Percentiles rank a stretch among this genome's conserved stretches.
These are phyloP conservation scores for Neospora caninum DNA, from an alignment of 169 alveolate genomes.

Conservation along the genomic window DNA sequence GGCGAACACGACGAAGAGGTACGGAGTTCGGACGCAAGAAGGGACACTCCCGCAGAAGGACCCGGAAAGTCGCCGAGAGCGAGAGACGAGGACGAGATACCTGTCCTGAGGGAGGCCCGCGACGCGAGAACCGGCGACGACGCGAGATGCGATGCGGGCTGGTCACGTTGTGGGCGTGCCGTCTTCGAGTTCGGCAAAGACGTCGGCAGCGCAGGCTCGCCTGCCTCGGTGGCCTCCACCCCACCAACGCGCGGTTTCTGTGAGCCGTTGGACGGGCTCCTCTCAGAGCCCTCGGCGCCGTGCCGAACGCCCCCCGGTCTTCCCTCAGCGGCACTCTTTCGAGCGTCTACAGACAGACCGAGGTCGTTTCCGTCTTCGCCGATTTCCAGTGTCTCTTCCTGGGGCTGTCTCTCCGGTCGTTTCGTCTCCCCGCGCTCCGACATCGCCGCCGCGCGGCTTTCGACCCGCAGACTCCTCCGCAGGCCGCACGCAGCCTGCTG, in stretches of 20 bases:
- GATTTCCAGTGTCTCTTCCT: not conserved
- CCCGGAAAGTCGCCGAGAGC: not conserved
- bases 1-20: not conserved
- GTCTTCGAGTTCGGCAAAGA: no score
- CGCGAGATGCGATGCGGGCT: not conserved
- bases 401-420: not conserved
- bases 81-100: no score
- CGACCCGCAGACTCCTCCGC: not conserved
- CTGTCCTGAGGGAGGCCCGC: no score
- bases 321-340: not conserved
- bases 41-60: not conserved
- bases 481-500: not conserved
- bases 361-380: not conserved
- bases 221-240: no score
- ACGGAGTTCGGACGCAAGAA: no score
- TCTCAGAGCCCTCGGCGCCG: no score
- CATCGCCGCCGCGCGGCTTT: not conserved
- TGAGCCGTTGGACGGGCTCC: no score
- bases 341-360: not conserved
- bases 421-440: not conserved
- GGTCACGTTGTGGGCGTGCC: no score
- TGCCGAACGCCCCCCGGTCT: no score
- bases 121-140: not conserved
- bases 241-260: no score
- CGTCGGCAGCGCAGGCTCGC: no score